Percentiles rank a stretch among this genome's conserved stretches.
These are phyloP conservation scores for Closterium sp. DNA, from an alignment of 139 green algal species.

Conservation along the genomic window DNA sequence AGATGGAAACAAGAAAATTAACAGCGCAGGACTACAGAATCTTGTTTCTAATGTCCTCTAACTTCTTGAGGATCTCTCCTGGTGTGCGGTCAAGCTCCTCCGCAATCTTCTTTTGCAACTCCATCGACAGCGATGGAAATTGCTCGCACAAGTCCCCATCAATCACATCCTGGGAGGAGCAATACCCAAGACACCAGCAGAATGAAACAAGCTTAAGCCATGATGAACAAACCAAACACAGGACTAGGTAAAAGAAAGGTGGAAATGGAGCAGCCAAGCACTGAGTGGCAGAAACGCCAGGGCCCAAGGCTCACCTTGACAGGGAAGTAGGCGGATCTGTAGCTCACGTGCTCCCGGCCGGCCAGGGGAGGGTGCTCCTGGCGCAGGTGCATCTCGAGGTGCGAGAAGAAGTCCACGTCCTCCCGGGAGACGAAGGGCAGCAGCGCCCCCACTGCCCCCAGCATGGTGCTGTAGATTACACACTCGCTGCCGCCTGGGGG, in stretches of 20 bases:
- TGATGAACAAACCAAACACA: background rate
- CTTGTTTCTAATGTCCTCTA: slow-evolving; percentile 84
- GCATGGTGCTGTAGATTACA: slow-evolving; percentile 83
- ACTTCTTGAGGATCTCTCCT: slow-evolving; percentile 95
- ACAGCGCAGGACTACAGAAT: slow-evolving; percentile 28
- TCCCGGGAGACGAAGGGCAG: slow-evolving; percentile 79
- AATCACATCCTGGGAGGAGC: slow-evolving; percentile 66
- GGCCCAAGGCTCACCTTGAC: slow-evolving; percentile 66
- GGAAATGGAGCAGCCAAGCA: background rate
- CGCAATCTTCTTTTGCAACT: slow-evolving; percentile 81
- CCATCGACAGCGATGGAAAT: slow-evolving; percentile 66
- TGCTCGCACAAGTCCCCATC: slow-evolving; percentile 97
- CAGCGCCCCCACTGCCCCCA: slow-evolving; percentile 82
- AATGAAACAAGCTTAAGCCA: background rate
- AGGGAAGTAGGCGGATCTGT: slow-evolving; percentile 88
- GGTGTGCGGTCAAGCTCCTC: slow-evolving; percentile 87
- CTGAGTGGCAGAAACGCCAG: background rate
- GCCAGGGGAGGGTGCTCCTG: slow-evolving; percentile 83
- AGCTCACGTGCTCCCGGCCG: slow-evolving; percentile 91
- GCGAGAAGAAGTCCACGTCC: slow-evolving; percentile 95
- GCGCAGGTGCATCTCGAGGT: slow-evolving; percentile 98
- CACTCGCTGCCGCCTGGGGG: slow-evolving; percentile 75
- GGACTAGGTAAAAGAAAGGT: background rate
- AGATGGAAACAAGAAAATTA: background rate
- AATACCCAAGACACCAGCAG: background rate